Evolutionary conservation across 805 yeast species (phyloP).

Genomic region (Candida palmyrensis): DNA sequence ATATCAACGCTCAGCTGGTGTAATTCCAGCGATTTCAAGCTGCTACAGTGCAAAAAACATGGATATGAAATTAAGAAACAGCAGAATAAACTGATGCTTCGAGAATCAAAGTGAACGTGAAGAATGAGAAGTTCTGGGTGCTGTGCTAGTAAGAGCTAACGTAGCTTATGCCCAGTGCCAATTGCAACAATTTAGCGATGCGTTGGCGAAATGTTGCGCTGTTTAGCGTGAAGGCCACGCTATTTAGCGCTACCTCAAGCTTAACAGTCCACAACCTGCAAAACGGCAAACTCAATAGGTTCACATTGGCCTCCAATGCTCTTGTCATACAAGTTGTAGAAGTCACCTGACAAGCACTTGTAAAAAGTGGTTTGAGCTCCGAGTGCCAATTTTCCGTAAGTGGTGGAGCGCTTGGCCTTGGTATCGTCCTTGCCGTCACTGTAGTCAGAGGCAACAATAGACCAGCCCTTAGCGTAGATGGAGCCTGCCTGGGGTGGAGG

Average conservation of each 20-base stretch:
- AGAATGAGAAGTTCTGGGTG: too few species aligned
- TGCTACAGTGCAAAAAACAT: too few species aligned
- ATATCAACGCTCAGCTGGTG: too few species aligned
- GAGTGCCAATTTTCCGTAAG: conserved; percentile 54
- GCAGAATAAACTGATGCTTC: too few species aligned
- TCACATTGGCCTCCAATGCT: conserved; percentile 42
- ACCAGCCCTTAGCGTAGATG: conserved; percentile 59
- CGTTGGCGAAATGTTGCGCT: too few species aligned
- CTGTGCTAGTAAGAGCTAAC: too few species aligned
- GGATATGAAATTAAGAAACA: too few species aligned
- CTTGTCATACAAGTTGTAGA: conserved; percentile 74
- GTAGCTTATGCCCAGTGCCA: too few species aligned
- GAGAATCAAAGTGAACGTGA: too few species aligned
- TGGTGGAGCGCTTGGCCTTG: conserved; percentile 5
- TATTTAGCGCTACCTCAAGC: not conserved
- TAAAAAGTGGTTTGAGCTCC: conserved; percentile 60
- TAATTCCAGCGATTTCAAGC: too few species aligned
- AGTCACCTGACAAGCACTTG: conserved; percentile 71
- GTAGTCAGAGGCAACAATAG: conserved; percentile 31
- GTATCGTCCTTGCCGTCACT: conserved; percentile 6
- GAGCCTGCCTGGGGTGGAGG: conserved; percentile 79
- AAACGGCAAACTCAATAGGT: conserved; percentile 13
- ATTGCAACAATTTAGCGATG: too few species aligned
- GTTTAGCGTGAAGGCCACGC: too few species aligned
- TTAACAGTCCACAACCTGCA: conserved; percentile 13